Percentiles rank a stretch among this genome's conserved stretches.
phyloP scores from a whole-genome alignment of 2,329 filamentous ascomycete species.

The Penicillium sp. region DNA sequence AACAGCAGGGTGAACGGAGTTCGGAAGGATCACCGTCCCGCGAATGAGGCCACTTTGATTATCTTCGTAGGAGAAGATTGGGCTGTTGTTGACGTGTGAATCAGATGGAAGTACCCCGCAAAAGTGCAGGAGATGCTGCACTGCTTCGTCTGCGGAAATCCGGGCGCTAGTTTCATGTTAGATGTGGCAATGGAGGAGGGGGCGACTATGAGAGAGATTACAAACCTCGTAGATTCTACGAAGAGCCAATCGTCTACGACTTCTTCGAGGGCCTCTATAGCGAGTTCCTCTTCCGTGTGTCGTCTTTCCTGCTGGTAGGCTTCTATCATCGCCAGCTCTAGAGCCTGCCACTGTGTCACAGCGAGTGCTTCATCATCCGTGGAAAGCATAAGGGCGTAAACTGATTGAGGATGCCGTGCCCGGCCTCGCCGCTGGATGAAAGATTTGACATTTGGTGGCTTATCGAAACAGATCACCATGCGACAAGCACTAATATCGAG shows the following conservation, averaged over 20 bases:
- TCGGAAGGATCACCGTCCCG: slow-evolving; percentile 65
- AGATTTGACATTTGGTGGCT: slow-evolving; percentile 56
- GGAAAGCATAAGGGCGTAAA: slow-evolving; percentile 48
- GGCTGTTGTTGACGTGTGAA: slow-evolving; percentile 56
- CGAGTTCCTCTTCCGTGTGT: slow-evolving; percentile 41
- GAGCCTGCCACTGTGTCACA: slow-evolving; percentile 52
- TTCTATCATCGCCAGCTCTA: slow-evolving; percentile 68
- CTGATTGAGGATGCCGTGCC: slow-evolving; percentile 53
- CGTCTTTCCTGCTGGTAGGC: slow-evolving; percentile 62
- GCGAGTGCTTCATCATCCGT: slow-evolving; percentile 27
- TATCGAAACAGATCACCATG: slow-evolving; percentile 59
- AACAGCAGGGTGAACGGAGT: slow-evolving; percentile 58
- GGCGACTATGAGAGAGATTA: neutral
- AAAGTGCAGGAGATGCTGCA: slow-evolving; percentile 75
- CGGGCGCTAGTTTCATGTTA: slow-evolving; percentile 48
- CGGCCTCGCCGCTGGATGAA: slow-evolving; percentile 61
- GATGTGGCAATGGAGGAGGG: neutral
- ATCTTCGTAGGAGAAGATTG: slow-evolving; percentile 53
- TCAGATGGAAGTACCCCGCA: slow-evolving; percentile 58
- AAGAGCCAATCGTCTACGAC: slow-evolving; percentile 33
- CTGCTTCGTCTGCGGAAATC: slow-evolving; percentile 67
- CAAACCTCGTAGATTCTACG: slow-evolving; percentile 32
- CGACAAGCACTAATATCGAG: slow-evolving; percentile 60
- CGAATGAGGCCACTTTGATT: slow-evolving; percentile 13
- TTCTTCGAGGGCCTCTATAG: slow-evolving; percentile 47